Conservation (phyloP, 257 asterid genomes). For the Solanum medicagineum region DNA sequence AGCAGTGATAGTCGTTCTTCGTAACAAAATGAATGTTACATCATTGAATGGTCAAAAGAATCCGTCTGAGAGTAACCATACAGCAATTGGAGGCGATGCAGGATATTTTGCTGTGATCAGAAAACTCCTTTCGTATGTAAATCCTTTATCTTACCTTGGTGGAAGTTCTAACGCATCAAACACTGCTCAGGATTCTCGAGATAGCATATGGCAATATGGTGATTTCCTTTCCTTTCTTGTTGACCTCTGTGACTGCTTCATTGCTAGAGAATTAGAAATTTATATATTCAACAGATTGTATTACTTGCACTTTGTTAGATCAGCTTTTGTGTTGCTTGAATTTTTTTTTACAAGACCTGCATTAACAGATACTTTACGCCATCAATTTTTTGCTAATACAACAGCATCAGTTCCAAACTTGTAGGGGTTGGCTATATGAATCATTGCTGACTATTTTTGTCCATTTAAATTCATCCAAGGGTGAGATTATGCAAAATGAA, state of each 20-base stretch:
- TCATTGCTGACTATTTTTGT: not conserved
- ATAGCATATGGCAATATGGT: conserved; percentile 50
- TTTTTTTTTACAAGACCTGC: not conserved
- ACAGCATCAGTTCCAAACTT: not conserved
- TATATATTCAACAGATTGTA: not conserved
- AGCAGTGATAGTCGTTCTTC: conserved; percentile 58
- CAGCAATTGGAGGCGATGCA: conserved; percentile 36
- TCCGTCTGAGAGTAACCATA: conserved; percentile 16
- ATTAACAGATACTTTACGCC: not conserved
- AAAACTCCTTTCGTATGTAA: conserved; percentile 55
- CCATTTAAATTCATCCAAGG: not conserved
- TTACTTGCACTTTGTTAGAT: not conserved
- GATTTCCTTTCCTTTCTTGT: conserved; percentile 7
- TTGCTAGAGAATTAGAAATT: not conserved
- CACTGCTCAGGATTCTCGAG: conserved; percentile 36
- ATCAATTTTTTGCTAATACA: not conserved
- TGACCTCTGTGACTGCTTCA: not conserved
- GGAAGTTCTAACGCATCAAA: conserved; percentile 28
- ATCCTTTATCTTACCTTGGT: conserved; percentile 64
- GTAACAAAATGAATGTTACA: conserved; percentile 21
- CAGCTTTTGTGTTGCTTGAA: not conserved
- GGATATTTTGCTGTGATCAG: conserved; percentile 66
- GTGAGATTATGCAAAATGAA: not conserved
- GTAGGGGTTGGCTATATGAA: not conserved
- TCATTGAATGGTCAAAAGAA: conserved; percentile 14